Conservation (phyloP, 129 eudicot genomes). For the Mikania micrantha region DNA sequence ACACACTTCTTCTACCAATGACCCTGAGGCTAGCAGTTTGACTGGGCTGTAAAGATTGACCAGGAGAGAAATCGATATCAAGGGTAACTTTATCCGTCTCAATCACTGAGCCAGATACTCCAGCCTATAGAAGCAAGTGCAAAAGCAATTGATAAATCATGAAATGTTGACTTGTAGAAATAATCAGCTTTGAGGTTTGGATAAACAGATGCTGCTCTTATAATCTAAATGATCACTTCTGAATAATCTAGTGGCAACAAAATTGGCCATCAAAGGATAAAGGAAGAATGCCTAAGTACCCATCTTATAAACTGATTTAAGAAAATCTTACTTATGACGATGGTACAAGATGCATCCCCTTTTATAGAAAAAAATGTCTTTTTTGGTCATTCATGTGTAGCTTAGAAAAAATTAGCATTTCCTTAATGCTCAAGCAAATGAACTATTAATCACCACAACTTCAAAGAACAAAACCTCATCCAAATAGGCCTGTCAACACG, state of each 20-base stretch:
- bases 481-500: neutral
- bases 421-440: neutral
- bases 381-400: neutral
- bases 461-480: neutral
- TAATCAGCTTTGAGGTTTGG: neutral
- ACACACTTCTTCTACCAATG: slow-evolving; percentile 86
- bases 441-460: neutral
- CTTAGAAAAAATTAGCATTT: neutral
- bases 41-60: slow-evolving; percentile 71
- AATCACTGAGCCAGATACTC: slow-evolving; percentile 48
- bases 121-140: slow-evolving; percentile 61
- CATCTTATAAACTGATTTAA: neutral
- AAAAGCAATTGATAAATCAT: slow-evolving; percentile 30
- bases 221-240: slow-evolving; percentile 1
- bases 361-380: neutral
- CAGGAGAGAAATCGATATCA: slow-evolving; percentile 77
- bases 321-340: neutral
- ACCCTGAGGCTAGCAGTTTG: slow-evolving; percentile 83
- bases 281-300: neutral
- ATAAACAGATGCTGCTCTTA: neutral
- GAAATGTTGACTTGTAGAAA: slow-evolving; percentile 15
- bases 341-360: neutral
- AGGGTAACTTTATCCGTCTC: slow-evolving; percentile 56
- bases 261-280: neutral
- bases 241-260: neutral